Percentiles rank a stretch among this genome's conserved stretches.
Evolutionary conservation across 2,329 filamentous ascomycete species (phyloP).

Genomic region (Aspergillus intermedius): DNA sequence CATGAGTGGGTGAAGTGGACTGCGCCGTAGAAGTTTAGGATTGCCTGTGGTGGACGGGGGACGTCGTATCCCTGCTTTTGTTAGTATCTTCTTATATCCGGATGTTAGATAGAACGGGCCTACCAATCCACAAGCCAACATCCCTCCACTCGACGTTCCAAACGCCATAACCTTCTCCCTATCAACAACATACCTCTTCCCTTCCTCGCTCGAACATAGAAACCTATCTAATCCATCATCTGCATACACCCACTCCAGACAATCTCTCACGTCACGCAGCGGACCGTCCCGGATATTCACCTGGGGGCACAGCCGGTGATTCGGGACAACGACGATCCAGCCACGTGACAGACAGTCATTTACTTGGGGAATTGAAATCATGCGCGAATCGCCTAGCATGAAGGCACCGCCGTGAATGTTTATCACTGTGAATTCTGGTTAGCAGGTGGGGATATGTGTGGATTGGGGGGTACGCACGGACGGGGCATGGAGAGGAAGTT

Average conservation of each 20-base stretch:
- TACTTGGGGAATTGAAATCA: constrained; percentile 36
- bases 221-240: constrained; percentile 26
- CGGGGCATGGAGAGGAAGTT: constrained; percentile 13
- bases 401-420: constrained; percentile 42
- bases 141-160: constrained; percentile 46
- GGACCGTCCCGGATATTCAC: constrained; percentile 41
- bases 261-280: constrained; percentile 41
- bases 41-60: constrained; percentile 30
- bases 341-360: constrained; percentile 31
- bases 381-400: constrained; percentile 35
- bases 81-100: neutral
- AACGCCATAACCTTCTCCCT: constrained; percentile 36
- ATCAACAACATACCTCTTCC: constrained; percentile 14
- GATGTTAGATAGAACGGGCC: neutral
- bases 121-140: constrained; percentile 40
- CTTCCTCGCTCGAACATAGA: constrained; percentile 9
- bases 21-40: constrained; percentile 40
- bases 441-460: neutral
- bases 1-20: constrained; percentile 33
- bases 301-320: constrained; percentile 40
- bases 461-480: constrained; percentile 11
- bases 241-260: constrained; percentile 35
- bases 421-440: constrained; percentile 26
- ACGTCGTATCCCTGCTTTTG: constrained; percentile 31
- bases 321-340: constrained; percentile 36